Evolutionary conservation across 495 filamentous ascomycete genomes (phyloP), one percentile per base, ranked within the genome.

Genomic region (Annulohypoxylon bovei): DNA sequence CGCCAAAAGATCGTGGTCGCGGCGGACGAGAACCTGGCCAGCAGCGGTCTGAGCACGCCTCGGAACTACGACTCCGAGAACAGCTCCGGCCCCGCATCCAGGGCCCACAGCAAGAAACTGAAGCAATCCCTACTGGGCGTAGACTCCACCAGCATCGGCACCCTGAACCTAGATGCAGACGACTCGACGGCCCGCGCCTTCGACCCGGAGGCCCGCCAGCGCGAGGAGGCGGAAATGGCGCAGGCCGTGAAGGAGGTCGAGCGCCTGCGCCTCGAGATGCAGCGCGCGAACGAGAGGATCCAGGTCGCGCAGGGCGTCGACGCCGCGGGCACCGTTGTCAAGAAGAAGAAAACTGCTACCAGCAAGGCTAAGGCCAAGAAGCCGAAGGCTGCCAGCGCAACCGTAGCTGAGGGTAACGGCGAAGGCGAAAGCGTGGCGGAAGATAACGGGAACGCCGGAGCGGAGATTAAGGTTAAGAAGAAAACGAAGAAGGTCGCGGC

Each of bases 201-300:
- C 6, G 81, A 86, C 40, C 77, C 81, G 20, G 87, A 90, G 74
- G 80, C 80, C 47, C 80, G 87, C 47, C 83, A 85, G 70, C 82
- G 84, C 11, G 89, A 94, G 71, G 93, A 97, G 62, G 86, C 83
- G 1, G 94, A 97, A 78, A 95, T 97, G 92, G 85, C 83, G 28
- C 88, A 85, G 74, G 95, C 94, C 4, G 88, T 97, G 82, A 88
- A 89, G 75, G 89, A 97, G 76, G 91, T 99, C 12, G 95, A 98
- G 81, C 84, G 88, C 52, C 77, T 96, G 56, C 83, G 95, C 37
- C 77, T 96, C 54, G 92, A 95, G 78, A 98, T 99, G 93, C 94
- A 98, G 80, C 82, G 93, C 70, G 91, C 91, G 14, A 91, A 92
- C 33, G 94, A 98, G 80, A 81, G 93, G 56, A 90, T 96, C 33